Evolutionary conservation across 2,329 filamentous ascomycete species (phyloP).

Genomic region (Curvularia sp.): DNA sequence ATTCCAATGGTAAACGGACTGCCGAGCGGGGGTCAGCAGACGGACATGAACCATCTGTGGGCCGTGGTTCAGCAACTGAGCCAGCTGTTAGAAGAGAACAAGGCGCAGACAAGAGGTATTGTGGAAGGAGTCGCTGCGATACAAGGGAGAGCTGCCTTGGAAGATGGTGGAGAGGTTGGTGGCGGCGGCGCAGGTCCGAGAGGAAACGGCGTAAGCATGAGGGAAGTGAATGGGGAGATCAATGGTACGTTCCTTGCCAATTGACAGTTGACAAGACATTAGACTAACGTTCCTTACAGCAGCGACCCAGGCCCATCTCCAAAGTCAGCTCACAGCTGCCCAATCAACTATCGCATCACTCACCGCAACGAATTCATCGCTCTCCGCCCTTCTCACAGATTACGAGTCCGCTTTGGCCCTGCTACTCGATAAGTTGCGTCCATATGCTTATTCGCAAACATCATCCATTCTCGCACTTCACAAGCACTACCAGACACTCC

Average conservation of each 20-base stretch:
- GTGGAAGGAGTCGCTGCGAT: conserved; percentile 50
- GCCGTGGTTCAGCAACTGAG: conserved; percentile 51
- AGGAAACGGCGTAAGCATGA: conserved; percentile 21
- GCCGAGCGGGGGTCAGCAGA: conserved; percentile 51
- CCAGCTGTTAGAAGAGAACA: conserved; percentile 50
- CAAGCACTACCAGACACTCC: conserved; percentile 56
- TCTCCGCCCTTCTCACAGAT: conserved; percentile 45
- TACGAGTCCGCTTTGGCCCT: conserved; percentile 54
- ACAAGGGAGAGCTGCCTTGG: conserved; percentile 41
- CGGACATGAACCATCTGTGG: conserved; percentile 54
- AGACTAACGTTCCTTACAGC: conserved; percentile 28
- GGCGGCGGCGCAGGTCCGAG: conserved; percentile 2
- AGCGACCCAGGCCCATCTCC: conserved; percentile 40
- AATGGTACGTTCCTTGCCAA: conserved; percentile 32
- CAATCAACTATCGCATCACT: conserved; percentile 40
- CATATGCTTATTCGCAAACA: conserved; percentile 51
- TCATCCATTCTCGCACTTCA: conserved; percentile 55
- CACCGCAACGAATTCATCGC: conserved; percentile 31
- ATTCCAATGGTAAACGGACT: conserved; percentile 51
- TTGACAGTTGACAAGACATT: background rate
- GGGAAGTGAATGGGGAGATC: conserved; percentile 48
- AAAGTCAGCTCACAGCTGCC: conserved; percentile 39
- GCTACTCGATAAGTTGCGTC: conserved; percentile 45
- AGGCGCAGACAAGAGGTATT: conserved; percentile 48
- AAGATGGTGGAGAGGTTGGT: conserved; percentile 41